A percentile compares a stretch with the other conserved stretches of the same genome.
These are phyloP conservation scores for Phoma herbarum DNA, from an alignment of 2,329 filamentous ascomycete genomes.

Conservation along the genomic window DNA sequence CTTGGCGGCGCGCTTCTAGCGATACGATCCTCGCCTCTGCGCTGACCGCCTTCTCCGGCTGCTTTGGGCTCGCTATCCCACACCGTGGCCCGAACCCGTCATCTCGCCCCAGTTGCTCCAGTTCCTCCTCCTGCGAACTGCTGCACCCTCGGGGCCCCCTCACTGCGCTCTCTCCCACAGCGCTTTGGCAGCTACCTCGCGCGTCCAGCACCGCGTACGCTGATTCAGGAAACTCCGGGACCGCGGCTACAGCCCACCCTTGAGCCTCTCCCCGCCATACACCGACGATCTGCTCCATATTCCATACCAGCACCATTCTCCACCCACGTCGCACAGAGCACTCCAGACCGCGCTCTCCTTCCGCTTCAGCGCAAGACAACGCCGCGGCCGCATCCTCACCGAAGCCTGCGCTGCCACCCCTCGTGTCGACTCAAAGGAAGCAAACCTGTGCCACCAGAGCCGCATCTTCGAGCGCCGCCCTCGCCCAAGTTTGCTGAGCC, in stretches of 20 bases:
- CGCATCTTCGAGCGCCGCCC: slow-evolving; percentile 23
- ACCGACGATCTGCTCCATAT: slow-evolving; percentile 32
- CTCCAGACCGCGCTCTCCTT: slow-evolving; percentile 25
- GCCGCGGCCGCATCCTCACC: slow-evolving; percentile 11
- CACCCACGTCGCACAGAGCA: slow-evolving; percentile 26
- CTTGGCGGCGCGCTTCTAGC: slow-evolving; percentile 32
- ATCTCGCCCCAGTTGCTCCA: slow-evolving; percentile 28
- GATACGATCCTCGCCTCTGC: slow-evolving; percentile 27
- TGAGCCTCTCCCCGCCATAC: slow-evolving; percentile 41
- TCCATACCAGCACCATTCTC: slow-evolving; percentile 31
- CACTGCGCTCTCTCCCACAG: slow-evolving; percentile 16
- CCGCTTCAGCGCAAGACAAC: slow-evolving; percentile 12
- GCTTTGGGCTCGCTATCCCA: slow-evolving; percentile 26
- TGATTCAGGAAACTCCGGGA: slow-evolving; percentile 14
- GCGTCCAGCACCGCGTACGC: slow-evolving; percentile 10
- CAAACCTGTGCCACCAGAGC: slow-evolving; percentile 41
- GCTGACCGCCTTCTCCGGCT: slow-evolving; percentile 42
- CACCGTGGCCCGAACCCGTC: slow-evolving; percentile 28
- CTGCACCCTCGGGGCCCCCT: slow-evolving; percentile 12
- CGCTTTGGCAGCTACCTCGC: slow-evolving; percentile 16
- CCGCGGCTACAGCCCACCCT: slow-evolving; percentile 35
- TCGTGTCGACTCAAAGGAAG: slow-evolving; percentile 36
- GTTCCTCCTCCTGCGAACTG: slow-evolving; percentile 24
- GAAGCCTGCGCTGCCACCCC: slow-evolving; percentile 18
- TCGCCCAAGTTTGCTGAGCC: slow-evolving; percentile 34